Percentiles rank a stretch among this genome's conserved stretches.
phyloP scores from a whole-genome alignment of 2,329 filamentous ascomycete species.

The Colletotrichum paranaense region DNA sequence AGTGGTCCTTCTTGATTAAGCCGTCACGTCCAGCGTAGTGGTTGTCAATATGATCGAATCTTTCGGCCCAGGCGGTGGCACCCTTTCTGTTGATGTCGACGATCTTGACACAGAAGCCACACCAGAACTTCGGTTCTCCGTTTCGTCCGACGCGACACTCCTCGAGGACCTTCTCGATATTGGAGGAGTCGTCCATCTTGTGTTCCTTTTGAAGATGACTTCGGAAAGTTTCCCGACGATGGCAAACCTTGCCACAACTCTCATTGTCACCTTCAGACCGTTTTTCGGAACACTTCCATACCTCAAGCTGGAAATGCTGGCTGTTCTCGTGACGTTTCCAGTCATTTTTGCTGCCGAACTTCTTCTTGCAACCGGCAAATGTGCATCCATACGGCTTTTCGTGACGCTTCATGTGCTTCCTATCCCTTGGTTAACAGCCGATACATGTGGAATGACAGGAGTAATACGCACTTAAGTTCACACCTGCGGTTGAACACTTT shows the following conservation, averaged over 20 bases:
- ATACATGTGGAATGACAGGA: not conserved
- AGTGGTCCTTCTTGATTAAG: conserved; percentile 55
- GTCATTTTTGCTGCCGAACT: conserved; percentile 92
- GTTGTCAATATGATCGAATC: conserved; percentile 79
- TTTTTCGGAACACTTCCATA: conserved; percentile 74
- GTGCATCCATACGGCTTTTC: conserved; percentile 86
- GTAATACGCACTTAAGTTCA: conserved; percentile 64
- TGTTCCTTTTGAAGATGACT: conserved; percentile 70
- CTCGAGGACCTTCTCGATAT: conserved; percentile 58
- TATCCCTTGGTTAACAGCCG: conserved; percentile 49
- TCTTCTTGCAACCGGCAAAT: conserved; percentile 73
- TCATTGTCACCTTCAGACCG: conserved; percentile 19
- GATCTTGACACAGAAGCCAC: conserved; percentile 79
- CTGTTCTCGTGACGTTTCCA: conserved; percentile 92
- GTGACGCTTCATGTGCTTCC: conserved; percentile 88
- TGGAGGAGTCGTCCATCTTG: conserved; percentile 42
- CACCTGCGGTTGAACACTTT: conserved; percentile 63
- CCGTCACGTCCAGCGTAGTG: conserved; percentile 70
- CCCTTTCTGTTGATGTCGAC: conserved; percentile 63
- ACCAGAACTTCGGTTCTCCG: conserved; percentile 80
- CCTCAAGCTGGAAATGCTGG: conserved; percentile 78
- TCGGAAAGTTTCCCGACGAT: conserved; percentile 68
- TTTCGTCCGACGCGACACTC: conserved; percentile 72
- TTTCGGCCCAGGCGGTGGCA: conserved; percentile 66
- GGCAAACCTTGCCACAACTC: conserved; percentile 69